Conservation (phyloP, 2,329 filamentous ascomycete genomes). For the Colletotrichum sublineola region DNA sequence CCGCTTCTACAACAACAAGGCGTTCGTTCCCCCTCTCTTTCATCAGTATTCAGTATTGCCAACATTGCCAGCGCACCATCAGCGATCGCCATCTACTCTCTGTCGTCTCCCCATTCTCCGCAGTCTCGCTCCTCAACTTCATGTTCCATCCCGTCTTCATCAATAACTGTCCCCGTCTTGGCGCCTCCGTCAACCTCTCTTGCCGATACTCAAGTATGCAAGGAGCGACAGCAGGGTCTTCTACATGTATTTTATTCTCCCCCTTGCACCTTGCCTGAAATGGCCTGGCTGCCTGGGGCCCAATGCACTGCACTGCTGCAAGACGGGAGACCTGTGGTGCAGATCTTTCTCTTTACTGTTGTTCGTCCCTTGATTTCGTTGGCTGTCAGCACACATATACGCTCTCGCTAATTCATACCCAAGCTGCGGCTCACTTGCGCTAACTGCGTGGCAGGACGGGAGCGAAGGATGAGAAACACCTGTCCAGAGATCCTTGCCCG, state of each 20-base stretch:
- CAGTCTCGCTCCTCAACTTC: background rate
- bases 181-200: constrained; percentile 4
- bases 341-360: background rate
- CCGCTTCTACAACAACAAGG: background rate
- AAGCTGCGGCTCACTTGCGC: constrained; percentile 17
- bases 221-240: constrained; percentile 26
- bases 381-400: background rate
- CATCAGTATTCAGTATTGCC: too few relatives aligned
- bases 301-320: constrained; percentile 16
- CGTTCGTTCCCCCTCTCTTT: background rate
- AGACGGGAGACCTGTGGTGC: constrained; percentile 1
- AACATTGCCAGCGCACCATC: background rate
- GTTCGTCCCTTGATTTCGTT: background rate
- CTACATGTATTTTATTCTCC: background rate
- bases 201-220: background rate
- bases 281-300: background rate
- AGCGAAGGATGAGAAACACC: constrained; percentile 12
- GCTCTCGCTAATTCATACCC: background rate
- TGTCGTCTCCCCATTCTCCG: too few relatives aligned
- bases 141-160: constrained; percentile 5
- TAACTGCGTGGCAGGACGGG: constrained; percentile 12
- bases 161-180: background rate
- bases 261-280: constrained; percentile 33
- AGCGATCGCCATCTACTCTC: background rate
- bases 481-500: constrained; percentile 8